Conservation (phyloP, 805 yeast genomes). For the Metschnikowia picachoensis region DNA sequence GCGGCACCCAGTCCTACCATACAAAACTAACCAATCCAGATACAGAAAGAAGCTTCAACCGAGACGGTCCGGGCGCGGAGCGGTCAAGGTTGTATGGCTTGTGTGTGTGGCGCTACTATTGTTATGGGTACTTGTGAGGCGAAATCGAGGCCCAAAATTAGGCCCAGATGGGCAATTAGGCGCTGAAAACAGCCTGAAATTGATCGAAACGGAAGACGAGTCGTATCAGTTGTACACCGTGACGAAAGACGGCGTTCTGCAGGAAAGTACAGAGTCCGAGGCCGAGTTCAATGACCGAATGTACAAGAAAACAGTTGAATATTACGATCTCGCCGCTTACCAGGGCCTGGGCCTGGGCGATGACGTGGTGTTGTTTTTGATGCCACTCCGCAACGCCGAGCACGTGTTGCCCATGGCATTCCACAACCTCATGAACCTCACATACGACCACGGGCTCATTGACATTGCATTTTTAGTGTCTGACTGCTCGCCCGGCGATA, state of each 20-base stretch:
- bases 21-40: conserved; percentile 7
- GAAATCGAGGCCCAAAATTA: neutral
- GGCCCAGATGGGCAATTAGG: neutral
- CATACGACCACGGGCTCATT: conserved; percentile 75
- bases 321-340: conserved; percentile 58
- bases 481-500: conserved; percentile 69
- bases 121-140: conserved; percentile 4
- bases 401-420: conserved; percentile 77
- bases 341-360: conserved; percentile 36
- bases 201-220: conserved; percentile 1
- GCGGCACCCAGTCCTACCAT: neutral
- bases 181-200: neutral
- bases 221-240: conserved; percentile 26
- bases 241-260: conserved; percentile 30
- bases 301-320: conserved; percentile 48
- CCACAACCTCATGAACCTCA: conserved; percentile 79
- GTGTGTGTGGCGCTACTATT: conserved; percentile 12
- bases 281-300: conserved; percentile 26
- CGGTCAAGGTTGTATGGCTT: conserved; percentile 6
- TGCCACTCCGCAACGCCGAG: conserved; percentile 80
- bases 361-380: conserved; percentile 63
- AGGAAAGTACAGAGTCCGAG: conserved; percentile 8
- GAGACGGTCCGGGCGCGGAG: conserved; percentile 11
- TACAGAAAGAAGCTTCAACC: conserved; percentile 12
- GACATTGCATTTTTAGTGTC: conserved; percentile 79